Conservation (phyloP, 768 basidiomycete species). For the Pulveroboletus sp. region DNA sequence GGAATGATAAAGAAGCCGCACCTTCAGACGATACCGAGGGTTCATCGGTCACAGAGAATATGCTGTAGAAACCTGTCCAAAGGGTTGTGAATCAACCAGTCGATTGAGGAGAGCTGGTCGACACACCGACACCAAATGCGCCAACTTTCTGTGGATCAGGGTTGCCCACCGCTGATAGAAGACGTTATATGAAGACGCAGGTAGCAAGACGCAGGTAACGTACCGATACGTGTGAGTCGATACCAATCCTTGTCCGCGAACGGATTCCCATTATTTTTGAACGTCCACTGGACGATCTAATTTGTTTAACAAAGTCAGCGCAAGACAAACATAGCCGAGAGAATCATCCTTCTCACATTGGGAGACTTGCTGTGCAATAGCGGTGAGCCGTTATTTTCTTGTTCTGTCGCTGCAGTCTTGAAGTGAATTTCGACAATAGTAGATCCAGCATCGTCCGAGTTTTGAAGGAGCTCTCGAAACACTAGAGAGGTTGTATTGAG, state of each 20-base stretch:
- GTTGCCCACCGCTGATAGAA: conserved; percentile 73
- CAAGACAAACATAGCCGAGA: neutral
- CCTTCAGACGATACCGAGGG: conserved; percentile 75
- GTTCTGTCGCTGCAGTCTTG: conserved; percentile 47
- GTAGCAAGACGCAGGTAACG: conserved; percentile 10
- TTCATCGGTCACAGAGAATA: conserved; percentile 77
- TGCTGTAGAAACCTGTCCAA: conserved; percentile 60
- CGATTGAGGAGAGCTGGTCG: neutral
- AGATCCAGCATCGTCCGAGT: conserved; percentile 38
- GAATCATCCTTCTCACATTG: conserved; percentile 41
- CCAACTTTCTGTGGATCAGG: conserved; percentile 94
- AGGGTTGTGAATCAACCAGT: neutral
- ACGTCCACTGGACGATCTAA: neutral
- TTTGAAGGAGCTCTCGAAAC: conserved; percentile 27
- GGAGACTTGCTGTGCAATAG: neutral
- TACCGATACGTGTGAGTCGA: conserved; percentile 84
- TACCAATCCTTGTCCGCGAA: conserved; percentile 88
- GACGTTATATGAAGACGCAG: neutral
- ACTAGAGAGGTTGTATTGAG: conserved; percentile 50
- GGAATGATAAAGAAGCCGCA: conserved; percentile 25
- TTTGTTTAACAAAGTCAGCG: conserved; percentile 20
- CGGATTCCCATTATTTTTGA: conserved; percentile 50
- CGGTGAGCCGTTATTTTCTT: neutral
- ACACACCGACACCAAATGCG: conserved; percentile 76
- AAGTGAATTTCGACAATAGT: conserved; percentile 72